These are phyloP conservation scores for Quercus engelmannii DNA, from an alignment of 306 rosid genomes.

Conservation along the genomic window DNA sequence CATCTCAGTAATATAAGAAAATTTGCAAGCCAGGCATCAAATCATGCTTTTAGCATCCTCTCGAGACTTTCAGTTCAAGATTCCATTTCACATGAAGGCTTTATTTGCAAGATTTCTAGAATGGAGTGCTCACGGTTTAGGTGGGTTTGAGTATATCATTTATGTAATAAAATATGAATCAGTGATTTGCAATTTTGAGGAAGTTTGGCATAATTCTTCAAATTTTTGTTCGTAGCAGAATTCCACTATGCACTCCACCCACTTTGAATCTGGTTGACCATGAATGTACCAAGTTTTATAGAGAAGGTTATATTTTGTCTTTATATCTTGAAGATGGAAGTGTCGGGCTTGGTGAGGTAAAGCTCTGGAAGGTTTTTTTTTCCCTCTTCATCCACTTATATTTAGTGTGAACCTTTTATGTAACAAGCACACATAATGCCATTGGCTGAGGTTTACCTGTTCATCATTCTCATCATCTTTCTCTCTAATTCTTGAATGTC, in stretches of 20 bases:
- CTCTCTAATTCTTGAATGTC: background rate
- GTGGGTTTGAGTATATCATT: conserved; percentile 46
- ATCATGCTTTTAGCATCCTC: conserved; percentile 42
- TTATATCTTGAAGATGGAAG: conserved; percentile 82
- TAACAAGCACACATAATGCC: background rate
- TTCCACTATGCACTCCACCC: conserved; percentile 69
- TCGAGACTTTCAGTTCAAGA: conserved; percentile 32
- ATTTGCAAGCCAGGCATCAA: conserved; percentile 53
- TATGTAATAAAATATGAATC: background rate
- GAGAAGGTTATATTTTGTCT: conserved; percentile 83
- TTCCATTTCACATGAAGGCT: conserved; percentile 29
- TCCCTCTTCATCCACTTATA: background rate
- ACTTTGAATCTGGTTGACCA: conserved; percentile 42
- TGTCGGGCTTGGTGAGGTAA: conserved; percentile 90
- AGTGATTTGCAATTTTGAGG: background rate
- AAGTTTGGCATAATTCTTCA: background rate
- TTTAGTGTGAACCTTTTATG: background rate
- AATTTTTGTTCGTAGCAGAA: conserved; percentile 41
- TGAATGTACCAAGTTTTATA: conserved; percentile 38
- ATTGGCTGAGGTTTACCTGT: background rate
- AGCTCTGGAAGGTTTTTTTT: conserved; percentile 24
- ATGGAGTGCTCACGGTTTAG: conserved; percentile 64
- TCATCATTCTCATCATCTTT: background rate
- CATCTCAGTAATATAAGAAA: conserved; percentile 58
- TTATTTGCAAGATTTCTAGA: conserved; percentile 42